Evolutionary conservation across 2,329 filamentous ascomycete species (phyloP), one percentile per base, ranked within the genome.

Genomic region (Xylaria arbuscula): DNA sequence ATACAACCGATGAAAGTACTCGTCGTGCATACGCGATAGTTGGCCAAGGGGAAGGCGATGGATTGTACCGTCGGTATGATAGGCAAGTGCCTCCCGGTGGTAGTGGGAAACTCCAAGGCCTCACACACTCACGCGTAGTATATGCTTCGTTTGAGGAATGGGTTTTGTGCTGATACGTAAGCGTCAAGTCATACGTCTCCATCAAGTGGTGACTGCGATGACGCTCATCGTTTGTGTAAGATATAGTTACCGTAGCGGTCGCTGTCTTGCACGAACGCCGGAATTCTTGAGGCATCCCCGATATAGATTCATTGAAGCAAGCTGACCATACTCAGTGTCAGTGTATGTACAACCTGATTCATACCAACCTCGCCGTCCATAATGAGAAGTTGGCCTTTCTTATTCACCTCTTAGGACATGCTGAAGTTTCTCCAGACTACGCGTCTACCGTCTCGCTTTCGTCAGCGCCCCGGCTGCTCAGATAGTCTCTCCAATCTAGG

Each of bases 191-290:
- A 76, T 88, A 87, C 22, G 88, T 83, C 9, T 85, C 85, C 72
- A 82, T 85, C 55, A 88, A 79, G 55, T 87, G 85, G 17, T 83
- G 78, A 85, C 87, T 34, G 86, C 83, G 56, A 89, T 81, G 76
- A 90, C 90, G 59, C 88, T 88, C 75, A 87, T 89, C 22, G 84
- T 88, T 38, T 87, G 83, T 24, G 87, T 87, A 13, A 88, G 81
- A 76, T 90, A 85, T 76, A 82, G 81, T 7, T 86, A 87, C 69
- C 88, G 81, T 1, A 83, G 82, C 83, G 69, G 80, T 75, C 71
- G 85, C 83, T 68, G 80, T 79, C 63, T 81, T 80, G 78, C 87
- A 89, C 84, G 86, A 89, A 3, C 19, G 38, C 17, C 45, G 22
- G 8, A 28, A 13, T 5, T 10, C 22, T 9, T n/a, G 1, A 32